Percentiles rank a stretch among this genome's conserved stretches.
These are phyloP conservation scores for Earliella scabrosa DNA, from an alignment of 1,284 basidiomycete genomes.

Conservation along the genomic window DNA sequence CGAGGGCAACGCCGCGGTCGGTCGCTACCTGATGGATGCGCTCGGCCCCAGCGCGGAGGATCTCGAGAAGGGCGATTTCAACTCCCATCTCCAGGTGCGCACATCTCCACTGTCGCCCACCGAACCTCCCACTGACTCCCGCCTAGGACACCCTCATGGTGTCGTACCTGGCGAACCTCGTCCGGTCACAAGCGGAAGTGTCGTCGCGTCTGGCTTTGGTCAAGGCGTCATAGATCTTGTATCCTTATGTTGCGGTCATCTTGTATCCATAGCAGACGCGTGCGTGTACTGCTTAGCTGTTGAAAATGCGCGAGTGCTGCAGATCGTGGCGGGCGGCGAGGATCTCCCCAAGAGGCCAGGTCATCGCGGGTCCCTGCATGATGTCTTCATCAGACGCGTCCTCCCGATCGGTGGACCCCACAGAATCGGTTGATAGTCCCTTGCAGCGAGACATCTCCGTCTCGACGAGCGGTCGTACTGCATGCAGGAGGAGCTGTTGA, in stretches of 20 bases:
- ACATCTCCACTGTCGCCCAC: not conserved
- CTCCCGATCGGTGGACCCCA: slow-evolving; percentile 21
- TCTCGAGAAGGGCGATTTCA: slow-evolving; percentile 76
- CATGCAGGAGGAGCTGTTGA: slow-evolving; percentile 85
- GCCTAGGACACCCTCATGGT: slow-evolving; percentile 90
- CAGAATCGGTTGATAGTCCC: slow-evolving; percentile 46
- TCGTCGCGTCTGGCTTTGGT: slow-evolving; percentile 88
- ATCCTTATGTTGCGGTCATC: slow-evolving; percentile 18
- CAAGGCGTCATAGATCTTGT: slow-evolving; percentile 31
- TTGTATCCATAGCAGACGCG: slow-evolving; percentile 24
- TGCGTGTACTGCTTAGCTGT: slow-evolving; percentile 57
- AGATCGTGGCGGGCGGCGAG: slow-evolving; percentile 89
- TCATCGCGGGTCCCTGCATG: slow-evolving; percentile 74
- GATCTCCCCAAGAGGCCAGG: slow-evolving; percentile 97
- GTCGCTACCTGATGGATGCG: slow-evolving; percentile 92
- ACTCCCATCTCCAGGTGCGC: slow-evolving; percentile 72
- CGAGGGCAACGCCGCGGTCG: slow-evolving; percentile 86
- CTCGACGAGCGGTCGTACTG: slow-evolving; percentile 68
- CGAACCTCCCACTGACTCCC: not conserved
- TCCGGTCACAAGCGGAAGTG: slow-evolving; percentile 94
- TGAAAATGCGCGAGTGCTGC: slow-evolving; percentile 96
- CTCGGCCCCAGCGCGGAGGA: slow-evolving; percentile 72
- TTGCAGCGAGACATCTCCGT: slow-evolving; percentile 50
- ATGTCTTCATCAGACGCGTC: slow-evolving; percentile 10
- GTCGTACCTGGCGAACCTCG: slow-evolving; percentile 93